Evolutionary conservation across 2,329 filamentous ascomycete species (phyloP), one percentile per base, ranked within the genome.

Genomic region (Trichoderma guizhouense): DNA sequence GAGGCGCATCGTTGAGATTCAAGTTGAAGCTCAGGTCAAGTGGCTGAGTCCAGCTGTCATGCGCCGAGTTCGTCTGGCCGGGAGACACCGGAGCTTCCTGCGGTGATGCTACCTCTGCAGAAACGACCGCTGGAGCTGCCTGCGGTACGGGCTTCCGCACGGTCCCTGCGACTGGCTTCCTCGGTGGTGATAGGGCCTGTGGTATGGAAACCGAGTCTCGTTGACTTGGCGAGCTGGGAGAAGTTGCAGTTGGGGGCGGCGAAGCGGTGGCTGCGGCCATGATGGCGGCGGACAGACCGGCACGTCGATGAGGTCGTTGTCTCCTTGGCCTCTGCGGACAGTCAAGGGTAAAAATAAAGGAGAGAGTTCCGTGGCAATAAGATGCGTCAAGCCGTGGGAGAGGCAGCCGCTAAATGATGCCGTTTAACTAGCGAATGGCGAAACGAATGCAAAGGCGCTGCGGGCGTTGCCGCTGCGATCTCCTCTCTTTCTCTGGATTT

Each of bases 41-140:
- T 26, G 87, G 84, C 75, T 83, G 83, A 24, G 82, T 82, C 85
- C 85, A 89, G 77, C 86, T 83, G 55, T 87, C 86, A 28, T 83
- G 80, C 64, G 86, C 85, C 70, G 87, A 85, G 76, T 86, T 88
- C 69, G 89, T 83, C 71, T 82, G 84, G 71, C 88, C 86, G 21
- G 89, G 88, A 53, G 88, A 90, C 32, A 85, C 82, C 34, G 88
- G 88, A 18, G 84, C 83, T 65, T 86, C 84, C 73, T 85, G 84
- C 72, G 89, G 81, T 72, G 83, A 82, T 28, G 86, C 82, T 24
- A 83, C 83, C 65, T 82, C 74, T 32, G 43, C 71, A 28, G 64
- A 82, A 51, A 74, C 70, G 28, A 74, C 68, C 21, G 76, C 74
- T 61, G 78, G 71, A 61, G 75, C 72, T n/a, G 79, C 71, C 18